Evolutionary conservation across 1,139 yeast species (phyloP), one percentile per base, ranked within the genome.

Genomic region (Saccharomyces hybrid): DNA sequence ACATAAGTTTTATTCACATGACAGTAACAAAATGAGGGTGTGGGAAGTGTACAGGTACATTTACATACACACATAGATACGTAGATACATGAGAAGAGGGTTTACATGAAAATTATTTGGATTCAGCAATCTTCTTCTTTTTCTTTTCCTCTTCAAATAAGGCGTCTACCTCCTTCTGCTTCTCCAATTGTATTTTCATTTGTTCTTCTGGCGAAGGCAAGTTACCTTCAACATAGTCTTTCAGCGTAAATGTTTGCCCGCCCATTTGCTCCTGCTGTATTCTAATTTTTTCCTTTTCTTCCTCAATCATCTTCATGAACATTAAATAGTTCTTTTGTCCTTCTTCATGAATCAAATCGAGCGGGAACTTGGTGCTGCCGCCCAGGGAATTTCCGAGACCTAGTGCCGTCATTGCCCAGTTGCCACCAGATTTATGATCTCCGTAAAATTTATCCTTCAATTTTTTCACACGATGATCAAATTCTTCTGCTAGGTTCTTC

Each of bases 251-350:
- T 61, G 83, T 82, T 70, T 83, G 87, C 56, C 88, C 88, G 70
- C 86, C 80, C 73, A 87, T 79, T 66, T 88, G 95, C 73, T 86
- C 85, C 71, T 88, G 86, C 68, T 84, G 88, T 63, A 85, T 87
- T 66, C 87, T 77, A 71, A 91, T 78, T 76, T 89, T 88, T 60
- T 85, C 90, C 61, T 95, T 96, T 73, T 93, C 88, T 73, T 90
- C 97, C 65, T 84, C 82, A 65, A 93, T 81, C 70, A 87, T 83
- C 71, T 83, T 83, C 73, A 85, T 86, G 81, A 89, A 88, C 63
- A 84, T 84, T 67, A 85, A 84, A 72, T 89, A 93, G 70, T 89
- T 91, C 76, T 82, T 82, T 72, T 89, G 96, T 63, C 97, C 97
- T 69, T 88, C 95, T 70, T 90, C 95, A 69, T 98, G 86, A 61